Percentiles rank a stretch among this genome's conserved stretches.
phyloP scores from a whole-genome alignment of 768 basidiomycete species.

The Paxillus involutus region DNA sequence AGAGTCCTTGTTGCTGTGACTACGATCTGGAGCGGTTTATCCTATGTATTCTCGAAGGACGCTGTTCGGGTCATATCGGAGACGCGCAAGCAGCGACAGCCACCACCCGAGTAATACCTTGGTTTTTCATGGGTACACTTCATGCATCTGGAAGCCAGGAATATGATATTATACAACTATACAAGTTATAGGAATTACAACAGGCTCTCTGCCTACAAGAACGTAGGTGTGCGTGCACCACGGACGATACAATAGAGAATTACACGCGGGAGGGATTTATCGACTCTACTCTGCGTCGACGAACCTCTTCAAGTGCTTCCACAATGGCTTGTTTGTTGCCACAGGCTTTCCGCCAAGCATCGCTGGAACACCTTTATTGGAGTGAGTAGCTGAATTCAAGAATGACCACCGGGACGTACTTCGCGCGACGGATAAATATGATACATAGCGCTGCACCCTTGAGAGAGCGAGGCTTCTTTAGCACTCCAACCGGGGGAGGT shows the following conservation, averaged over 20 bases:
- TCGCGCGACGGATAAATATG: constrained; percentile 63
- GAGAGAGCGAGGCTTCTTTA: constrained; percentile 48
- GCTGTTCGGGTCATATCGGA: constrained; percentile 62
- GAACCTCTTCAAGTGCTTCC: constrained; percentile 71
- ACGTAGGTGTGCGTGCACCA: not conserved
- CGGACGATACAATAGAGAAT: not conserved
- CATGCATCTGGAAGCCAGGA: constrained; percentile 1
- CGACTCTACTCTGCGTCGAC: constrained; percentile 42
- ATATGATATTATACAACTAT: constrained; percentile 19
- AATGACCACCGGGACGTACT: constrained; percentile 41
- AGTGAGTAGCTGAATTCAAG: constrained; percentile 7
- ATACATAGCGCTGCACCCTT: constrained; percentile 57
- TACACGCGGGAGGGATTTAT: constrained; percentile 6
- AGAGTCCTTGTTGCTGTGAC: constrained; percentile 89
- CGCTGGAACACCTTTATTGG: constrained; percentile 52
- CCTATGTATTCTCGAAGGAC: constrained; percentile 75
- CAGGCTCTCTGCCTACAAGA: constrained; percentile 1
- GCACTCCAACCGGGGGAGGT: constrained; percentile 41
- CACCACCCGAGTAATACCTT: constrained; percentile 14
- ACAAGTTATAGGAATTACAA: constrained; percentile 21
- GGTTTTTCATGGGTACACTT: not conserved
- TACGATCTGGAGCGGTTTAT: constrained; percentile 89
- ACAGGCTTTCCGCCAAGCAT: constrained; percentile 62
- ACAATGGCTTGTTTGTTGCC: constrained; percentile 59
- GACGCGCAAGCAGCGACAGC: constrained; percentile 31